A percentile compares a stretch with the other conserved stretches of the same genome.
Evolutionary conservation across 2,329 filamentous ascomycete species (phyloP).

Genomic region (Westerdykella ornata): DNA sequence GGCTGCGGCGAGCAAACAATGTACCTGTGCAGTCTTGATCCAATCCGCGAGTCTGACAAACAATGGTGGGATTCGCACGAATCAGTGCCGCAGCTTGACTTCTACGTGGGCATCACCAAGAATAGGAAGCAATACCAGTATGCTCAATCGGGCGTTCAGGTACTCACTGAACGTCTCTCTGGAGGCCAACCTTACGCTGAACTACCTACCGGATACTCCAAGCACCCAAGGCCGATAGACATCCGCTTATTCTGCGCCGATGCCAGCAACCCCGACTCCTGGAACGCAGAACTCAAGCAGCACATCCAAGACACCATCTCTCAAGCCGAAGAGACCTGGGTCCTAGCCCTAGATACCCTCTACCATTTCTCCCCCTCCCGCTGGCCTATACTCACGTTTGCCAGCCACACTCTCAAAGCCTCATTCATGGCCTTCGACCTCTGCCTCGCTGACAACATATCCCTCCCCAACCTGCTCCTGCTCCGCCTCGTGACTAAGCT

Average conservation of each 20-base stretch:
- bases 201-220: too few species aligned
- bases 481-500: constrained; percentile 43
- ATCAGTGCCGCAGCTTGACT: constrained; percentile 8
- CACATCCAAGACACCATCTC: constrained; percentile 5
- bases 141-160: constrained; percentile 15
- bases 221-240: too few species aligned
- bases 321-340: constrained; percentile 38
- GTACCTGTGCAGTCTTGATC: constrained; percentile 33
- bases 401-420: constrained; percentile 40
- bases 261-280: constrained; percentile 44
- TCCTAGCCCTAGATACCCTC: constrained; percentile 51
- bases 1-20: constrained; percentile 55
- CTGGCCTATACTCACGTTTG: constrained; percentile 41
- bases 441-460: constrained; percentile 29
- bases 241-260: constrained; percentile 44
- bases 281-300: constrained; percentile 30
- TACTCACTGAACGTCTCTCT: constrained; percentile 1
- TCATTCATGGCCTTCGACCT: constrained; percentile 53
- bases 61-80: constrained; percentile 12
- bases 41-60: constrained; percentile 10
- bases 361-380: constrained; percentile 54
- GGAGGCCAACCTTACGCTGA: too few species aligned
- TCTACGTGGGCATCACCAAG: constrained; percentile 51
- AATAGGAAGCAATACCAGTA: constrained; percentile 42
- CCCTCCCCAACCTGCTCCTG: constrained; percentile 18